phyloP scores from a whole-genome alignment of 805 yeast genomes.

The Kuraishia hungarica region DNA sequence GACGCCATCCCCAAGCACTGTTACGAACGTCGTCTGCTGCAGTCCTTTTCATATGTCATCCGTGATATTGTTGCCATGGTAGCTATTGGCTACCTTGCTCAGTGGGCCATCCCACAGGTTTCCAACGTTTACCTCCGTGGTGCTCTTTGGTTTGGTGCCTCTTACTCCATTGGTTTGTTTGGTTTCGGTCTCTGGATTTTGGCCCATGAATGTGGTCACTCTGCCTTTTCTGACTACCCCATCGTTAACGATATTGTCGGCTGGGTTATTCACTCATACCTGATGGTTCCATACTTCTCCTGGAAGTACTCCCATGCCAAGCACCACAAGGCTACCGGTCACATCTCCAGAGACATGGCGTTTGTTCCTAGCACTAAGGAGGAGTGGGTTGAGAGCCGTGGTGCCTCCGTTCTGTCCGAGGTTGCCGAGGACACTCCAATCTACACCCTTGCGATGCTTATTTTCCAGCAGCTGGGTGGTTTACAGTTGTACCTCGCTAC shows the following conservation, averaged over 20 bases:
- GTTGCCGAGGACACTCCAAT: constrained; percentile 71
- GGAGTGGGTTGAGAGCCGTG: constrained; percentile 31
- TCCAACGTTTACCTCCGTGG: constrained; percentile 36
- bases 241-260: constrained; percentile 73
- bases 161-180: constrained; percentile 50
- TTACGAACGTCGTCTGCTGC: constrained; percentile 50
- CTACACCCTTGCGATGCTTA: constrained; percentile 42
- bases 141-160: constrained; percentile 50
- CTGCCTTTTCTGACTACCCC: constrained; percentile 70
- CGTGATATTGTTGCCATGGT: constrained; percentile 51
- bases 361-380: constrained; percentile 69
- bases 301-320: constrained; percentile 81
- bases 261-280: constrained; percentile 72
- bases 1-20: constrained; percentile 67
- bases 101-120: constrained; percentile 43
- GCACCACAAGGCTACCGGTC: constrained; percentile 89
- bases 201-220: constrained; percentile 91
- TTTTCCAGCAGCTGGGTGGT: constrained; percentile 71
- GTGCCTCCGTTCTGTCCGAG: constrained; percentile 33
- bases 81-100: constrained; percentile 43
- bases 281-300: constrained; percentile 79
- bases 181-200: constrained; percentile 78
- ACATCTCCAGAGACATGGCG: constrained; percentile 75
- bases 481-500: constrained; percentile 60
- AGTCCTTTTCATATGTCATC: constrained; percentile 55